Evolutionary conservation across 306 rosid species (phyloP).

Genomic region (Vigna nakashimae): DNA sequence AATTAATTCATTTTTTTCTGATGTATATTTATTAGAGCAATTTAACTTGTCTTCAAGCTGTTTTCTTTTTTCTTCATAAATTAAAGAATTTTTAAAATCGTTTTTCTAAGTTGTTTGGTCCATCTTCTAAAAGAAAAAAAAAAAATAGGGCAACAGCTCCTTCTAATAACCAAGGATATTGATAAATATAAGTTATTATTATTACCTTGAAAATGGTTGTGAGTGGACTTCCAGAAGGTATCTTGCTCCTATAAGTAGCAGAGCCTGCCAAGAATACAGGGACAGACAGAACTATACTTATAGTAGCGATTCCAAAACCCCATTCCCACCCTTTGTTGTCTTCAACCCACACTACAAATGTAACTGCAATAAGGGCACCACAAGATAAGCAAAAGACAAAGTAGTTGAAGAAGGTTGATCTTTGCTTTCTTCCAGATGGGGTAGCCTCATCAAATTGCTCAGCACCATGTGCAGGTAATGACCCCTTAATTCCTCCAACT

Average conservation of each 20-base stretch:
- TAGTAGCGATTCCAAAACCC: slow-evolving; percentile 18
- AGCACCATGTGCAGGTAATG: slow-evolving; percentile 84
- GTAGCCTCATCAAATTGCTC: slow-evolving; percentile 58
- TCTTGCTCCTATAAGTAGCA: slow-evolving; percentile 64
- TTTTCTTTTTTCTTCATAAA: background rate
- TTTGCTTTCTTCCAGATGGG: background rate
- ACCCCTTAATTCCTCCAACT: slow-evolving; percentile 90
- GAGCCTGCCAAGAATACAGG: slow-evolving; percentile 34
- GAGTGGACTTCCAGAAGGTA: slow-evolving; percentile 74
- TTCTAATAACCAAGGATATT: background rate
- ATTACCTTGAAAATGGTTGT: slow-evolving; percentile 87
- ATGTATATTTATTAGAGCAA: too few relatives aligned
- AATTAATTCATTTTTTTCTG: background rate
- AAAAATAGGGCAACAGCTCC: background rate
- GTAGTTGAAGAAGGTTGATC: slow-evolving; percentile 9
- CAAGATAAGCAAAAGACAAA: slow-evolving; percentile 3
- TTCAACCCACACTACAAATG: slow-evolving; percentile 7
- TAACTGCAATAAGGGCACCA: background rate
- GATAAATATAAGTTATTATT: background rate
- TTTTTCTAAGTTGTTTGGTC: background rate
- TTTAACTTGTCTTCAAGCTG: too few relatives aligned
- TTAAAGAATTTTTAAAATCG: background rate
- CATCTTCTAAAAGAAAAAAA: background rate
- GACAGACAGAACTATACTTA: background rate
- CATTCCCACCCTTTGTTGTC: slow-evolving; percentile 12